These are phyloP conservation scores for Colletotrichum sp. DNA, from an alignment of 2,329 filamentous ascomycete species.

Conservation along the genomic window DNA sequence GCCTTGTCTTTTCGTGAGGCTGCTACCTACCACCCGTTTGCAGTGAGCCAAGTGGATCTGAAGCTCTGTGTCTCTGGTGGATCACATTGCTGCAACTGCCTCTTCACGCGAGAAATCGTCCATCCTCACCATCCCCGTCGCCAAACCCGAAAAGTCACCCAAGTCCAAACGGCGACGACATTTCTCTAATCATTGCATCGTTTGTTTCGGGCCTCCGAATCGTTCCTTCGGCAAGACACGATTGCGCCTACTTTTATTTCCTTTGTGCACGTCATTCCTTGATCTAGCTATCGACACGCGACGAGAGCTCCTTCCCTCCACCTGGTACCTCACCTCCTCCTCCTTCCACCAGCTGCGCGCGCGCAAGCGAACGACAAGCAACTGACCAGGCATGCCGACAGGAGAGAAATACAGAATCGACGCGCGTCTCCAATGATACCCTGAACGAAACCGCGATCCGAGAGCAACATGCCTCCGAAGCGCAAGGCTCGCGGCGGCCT, in stretches of 20 bases:
- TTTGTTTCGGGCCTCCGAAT: neutral
- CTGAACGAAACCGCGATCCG: conserved; percentile 22
- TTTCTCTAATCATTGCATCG: neutral
- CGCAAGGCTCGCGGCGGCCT: conserved; percentile 62
- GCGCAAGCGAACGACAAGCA: neutral
- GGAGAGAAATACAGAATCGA: neutral
- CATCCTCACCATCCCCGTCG: neutral
- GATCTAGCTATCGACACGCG: conserved; percentile 10
- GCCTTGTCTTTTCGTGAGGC: conserved; percentile 19
- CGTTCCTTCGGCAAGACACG: neutral
- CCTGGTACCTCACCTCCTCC: neutral
- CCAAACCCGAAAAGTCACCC: neutral
- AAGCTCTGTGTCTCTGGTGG: neutral
- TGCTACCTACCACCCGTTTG: conserved; percentile 9
- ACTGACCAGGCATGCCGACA: neutral
- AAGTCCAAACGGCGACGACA: neutral
- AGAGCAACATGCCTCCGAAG: conserved; percentile 59
- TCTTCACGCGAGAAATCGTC: conserved; percentile 18
- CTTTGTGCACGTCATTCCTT: conserved; percentile 6
- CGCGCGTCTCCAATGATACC: conserved; percentile 11
- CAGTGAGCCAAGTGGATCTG: conserved; percentile 12
- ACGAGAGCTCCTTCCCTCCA: conserved; percentile 14
- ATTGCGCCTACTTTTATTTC: neutral
- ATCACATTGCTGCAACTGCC: conserved; percentile 7
- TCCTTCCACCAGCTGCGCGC: neutral